Evolutionary conservation across 2,329 filamentous ascomycete genomes (phyloP), one percentile per base, ranked within the genome.

Genomic region (Cladophialophora psammophila): DNA sequence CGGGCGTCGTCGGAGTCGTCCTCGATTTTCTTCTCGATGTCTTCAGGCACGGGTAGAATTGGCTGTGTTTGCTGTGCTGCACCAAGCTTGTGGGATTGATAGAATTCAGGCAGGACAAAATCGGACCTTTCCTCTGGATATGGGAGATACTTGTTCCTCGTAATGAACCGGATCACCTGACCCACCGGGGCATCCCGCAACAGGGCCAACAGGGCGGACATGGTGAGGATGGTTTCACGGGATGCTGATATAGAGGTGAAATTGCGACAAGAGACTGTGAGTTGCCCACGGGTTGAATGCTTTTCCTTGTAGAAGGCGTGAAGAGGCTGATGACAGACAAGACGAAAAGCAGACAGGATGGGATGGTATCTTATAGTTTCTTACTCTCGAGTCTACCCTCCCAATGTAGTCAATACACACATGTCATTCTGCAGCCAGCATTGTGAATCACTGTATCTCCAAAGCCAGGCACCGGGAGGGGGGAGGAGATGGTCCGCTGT

Each of bases 141-240:
- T 64, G 79, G 72, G 35, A 84, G 76, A 40, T 80, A 73, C 62
- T 78, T 79, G 54, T 80, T 80, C 1, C 76, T 69, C 3, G 81
- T 80, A 15, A 81, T 62, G 40, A 77, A 79, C 18, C 83, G 79
- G n/a, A 84, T 67, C 15, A 81, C 26, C 71, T 83, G 82, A 62
- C 82, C 82, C 56, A 84, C 78, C 10, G 81, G 77, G 34, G 82
- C 79, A 63, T 84, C 82, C 48, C 82, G 77, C 31, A 82, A 60
- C 15, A 73, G 48, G 35, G 65, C 66, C 31, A 82, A 60, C 15
- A 73, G 48, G 35, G 65, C 66, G 15, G 68, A 65, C 70, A 72
- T 71, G 38, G 32, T 59, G 40, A 34, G n/a, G 26, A 36, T n/a
- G 34, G 52, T 26, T 32, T 40, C 18, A 26, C 3, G 18, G 20